These are phyloP conservation scores for Apiospora aurea DNA, from an alignment of 2,329 filamentous ascomycete genomes.

Conservation along the genomic window DNA sequence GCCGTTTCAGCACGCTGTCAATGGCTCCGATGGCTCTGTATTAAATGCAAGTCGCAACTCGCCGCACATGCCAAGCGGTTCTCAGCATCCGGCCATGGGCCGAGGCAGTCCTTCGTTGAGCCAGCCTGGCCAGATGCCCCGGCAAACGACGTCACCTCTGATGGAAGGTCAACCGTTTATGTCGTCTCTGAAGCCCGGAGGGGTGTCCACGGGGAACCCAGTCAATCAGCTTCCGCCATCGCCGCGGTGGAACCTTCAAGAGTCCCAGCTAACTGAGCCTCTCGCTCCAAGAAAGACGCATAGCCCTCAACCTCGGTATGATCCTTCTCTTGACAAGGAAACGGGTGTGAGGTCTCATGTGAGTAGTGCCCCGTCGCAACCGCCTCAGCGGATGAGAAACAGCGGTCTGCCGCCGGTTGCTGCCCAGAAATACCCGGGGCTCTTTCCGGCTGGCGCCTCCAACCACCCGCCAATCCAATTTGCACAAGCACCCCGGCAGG, in stretches of 20 bases:
- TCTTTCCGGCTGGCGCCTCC: conserved; percentile 46
- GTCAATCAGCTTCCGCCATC: conserved; percentile 52
- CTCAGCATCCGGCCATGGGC: neutral
- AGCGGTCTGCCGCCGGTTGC: conserved; percentile 56
- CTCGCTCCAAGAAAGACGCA: conserved; percentile 48
- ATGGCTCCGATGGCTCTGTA: conserved; percentile 27
- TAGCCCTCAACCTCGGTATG: conserved; percentile 42
- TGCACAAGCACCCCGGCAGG: conserved; percentile 32
- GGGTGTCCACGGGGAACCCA: conserved; percentile 43
- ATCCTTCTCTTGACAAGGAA: conserved; percentile 58
- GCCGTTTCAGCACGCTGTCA: conserved; percentile 26
- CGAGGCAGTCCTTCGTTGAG: neutral
- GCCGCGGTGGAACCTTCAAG: conserved; percentile 59
- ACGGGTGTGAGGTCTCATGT: conserved; percentile 44
- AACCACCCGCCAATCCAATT: conserved; percentile 31
- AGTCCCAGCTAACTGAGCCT: conserved; percentile 61
- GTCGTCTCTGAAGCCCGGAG: conserved; percentile 27
- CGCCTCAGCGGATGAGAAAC: conserved; percentile 35
- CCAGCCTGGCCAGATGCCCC: conserved; percentile 34
- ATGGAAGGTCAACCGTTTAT: conserved; percentile 37
- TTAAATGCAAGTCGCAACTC: conserved; percentile 18
- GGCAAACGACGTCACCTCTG: conserved; percentile 29
- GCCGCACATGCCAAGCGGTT: neutral
- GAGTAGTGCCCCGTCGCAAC: conserved; percentile 31
- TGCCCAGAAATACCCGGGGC: conserved; percentile 56